Evolutionary conservation across 768 basidiomycete genomes (phyloP).

Genomic region (Rhizopogon vinicolor): DNA sequence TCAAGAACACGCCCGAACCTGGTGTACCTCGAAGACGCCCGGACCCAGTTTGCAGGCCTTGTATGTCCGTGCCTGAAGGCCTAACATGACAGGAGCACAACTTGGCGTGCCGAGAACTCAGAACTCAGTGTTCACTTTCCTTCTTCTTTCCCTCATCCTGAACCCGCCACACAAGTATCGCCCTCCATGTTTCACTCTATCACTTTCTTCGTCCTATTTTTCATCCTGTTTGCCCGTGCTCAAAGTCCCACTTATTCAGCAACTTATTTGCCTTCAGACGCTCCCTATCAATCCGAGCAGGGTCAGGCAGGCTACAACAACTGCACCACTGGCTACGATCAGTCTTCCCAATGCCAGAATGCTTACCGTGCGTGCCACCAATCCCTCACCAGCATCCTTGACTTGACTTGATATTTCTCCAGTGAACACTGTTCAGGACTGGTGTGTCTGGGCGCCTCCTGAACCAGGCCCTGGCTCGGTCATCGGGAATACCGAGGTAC

Average conservation of each 20-base stretch:
- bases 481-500: conserved; percentile 61
- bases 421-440: conserved; percentile 58
- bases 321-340: conserved; percentile 54
- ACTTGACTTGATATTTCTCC: not conserved
- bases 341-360: conserved; percentile 64
- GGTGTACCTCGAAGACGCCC: not conserved
- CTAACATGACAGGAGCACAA: not conserved
- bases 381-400: not conserved
- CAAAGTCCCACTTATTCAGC: conserved; percentile 31
- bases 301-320: conserved; percentile 63
- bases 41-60: conserved; percentile 9
- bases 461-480: conserved; percentile 43
- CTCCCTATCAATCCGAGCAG: conserved; percentile 43
- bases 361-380: conserved; percentile 42
- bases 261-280: conserved; percentile 45
- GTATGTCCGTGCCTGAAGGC: conserved; percentile 10
- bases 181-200: conserved; percentile 14
- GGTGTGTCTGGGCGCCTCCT: conserved; percentile 50
- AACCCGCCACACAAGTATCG: conserved; percentile 6
- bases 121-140: conserved; percentile 3
- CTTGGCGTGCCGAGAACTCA: not conserved
- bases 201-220: conserved; percentile 17
- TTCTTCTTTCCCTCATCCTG: conserved; percentile 4
- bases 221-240: conserved; percentile 12
- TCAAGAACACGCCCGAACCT: not conserved